These are phyloP conservation scores for Colletotrichum brevisporum DNA, from an alignment of 2,329 filamentous ascomycete species.

Conservation along the genomic window DNA sequence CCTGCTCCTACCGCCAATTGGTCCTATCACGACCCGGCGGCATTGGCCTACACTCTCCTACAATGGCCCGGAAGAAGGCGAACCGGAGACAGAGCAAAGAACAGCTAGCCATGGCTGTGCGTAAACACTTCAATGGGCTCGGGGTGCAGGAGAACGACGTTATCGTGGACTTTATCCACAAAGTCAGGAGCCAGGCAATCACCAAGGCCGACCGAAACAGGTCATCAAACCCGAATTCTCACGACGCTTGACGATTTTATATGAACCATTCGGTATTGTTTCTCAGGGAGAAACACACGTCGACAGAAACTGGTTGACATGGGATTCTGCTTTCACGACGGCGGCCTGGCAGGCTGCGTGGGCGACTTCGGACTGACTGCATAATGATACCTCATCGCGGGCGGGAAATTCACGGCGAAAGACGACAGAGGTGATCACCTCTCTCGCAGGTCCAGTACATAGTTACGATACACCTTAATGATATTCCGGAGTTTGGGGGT, in stretches of 20 bases:
- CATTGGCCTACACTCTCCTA: slow-evolving; percentile 81
- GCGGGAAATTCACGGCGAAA: slow-evolving; percentile 25
- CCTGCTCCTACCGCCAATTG: slow-evolving; percentile 72
- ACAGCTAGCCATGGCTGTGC: slow-evolving; percentile 78
- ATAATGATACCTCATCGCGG: slow-evolving; percentile 40
- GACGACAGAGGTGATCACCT: slow-evolving; percentile 18
- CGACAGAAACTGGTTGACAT: slow-evolving; percentile 17
- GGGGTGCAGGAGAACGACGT: slow-evolving; percentile 87
- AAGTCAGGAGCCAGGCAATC: slow-evolving; percentile 57
- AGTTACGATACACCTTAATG: slow-evolving; percentile 34
- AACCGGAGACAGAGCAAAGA: slow-evolving; percentile 79
- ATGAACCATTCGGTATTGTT: slow-evolving; percentile 10
- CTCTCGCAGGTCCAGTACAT: slow-evolving; percentile 20
- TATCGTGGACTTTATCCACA: slow-evolving; percentile 84
- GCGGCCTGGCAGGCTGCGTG: slow-evolving; percentile 26
- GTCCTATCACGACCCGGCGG: slow-evolving; percentile 72
- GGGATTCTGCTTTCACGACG: slow-evolving; percentile 13
- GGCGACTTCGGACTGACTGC: slow-evolving; percentile 39
- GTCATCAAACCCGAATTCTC: slow-evolving; percentile 27
- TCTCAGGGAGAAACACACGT: slow-evolving; percentile 11
- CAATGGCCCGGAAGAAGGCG: slow-evolving; percentile 77
- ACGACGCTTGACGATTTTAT: slow-evolving; percentile 32
- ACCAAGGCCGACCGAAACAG: slow-evolving; percentile 37
- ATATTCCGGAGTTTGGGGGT: slow-evolving; percentile 30
- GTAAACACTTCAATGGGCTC: slow-evolving; percentile 87